phyloP scores from a whole-genome alignment of 2,329 filamentous ascomycete species.

The Ophiostoma australiae region DNA sequence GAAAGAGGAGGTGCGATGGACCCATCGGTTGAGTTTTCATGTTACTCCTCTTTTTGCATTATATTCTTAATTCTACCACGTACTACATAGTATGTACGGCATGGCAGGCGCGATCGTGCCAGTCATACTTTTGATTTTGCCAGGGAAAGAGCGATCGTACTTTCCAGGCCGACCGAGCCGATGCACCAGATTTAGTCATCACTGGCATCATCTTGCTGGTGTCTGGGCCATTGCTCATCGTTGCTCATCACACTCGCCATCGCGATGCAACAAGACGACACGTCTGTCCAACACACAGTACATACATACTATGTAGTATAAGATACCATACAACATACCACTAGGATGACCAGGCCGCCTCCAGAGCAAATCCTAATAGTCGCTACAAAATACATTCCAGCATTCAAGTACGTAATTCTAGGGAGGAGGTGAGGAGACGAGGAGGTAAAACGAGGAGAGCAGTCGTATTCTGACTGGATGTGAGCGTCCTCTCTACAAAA shows the following conservation, averaged over 20 bases:
- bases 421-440: background rate
- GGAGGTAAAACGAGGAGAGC: conserved; percentile 9
- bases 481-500: background rate
- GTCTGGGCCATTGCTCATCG: background rate
- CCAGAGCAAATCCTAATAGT: background rate
- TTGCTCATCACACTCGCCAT: background rate
- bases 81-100: background rate
- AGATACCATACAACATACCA: background rate
- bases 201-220: background rate
- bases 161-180: background rate
- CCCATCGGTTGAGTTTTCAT: conserved; percentile 7
- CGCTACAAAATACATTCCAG: background rate
- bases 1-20: background rate
- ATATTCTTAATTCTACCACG: too few species aligned
- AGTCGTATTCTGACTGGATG: conserved; percentile 2
- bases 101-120: background rate
- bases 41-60: background rate
- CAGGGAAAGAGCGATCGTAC: background rate
- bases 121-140: background rate
- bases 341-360: background rate
- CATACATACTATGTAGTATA: background rate
- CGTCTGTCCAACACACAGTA: background rate
- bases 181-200: conserved; percentile 8
- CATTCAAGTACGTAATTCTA: background rate
- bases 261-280: background rate